Conservation (phyloP, 2,329 filamentous ascomycete genomes). For the Talaromyces sp. region DNA sequence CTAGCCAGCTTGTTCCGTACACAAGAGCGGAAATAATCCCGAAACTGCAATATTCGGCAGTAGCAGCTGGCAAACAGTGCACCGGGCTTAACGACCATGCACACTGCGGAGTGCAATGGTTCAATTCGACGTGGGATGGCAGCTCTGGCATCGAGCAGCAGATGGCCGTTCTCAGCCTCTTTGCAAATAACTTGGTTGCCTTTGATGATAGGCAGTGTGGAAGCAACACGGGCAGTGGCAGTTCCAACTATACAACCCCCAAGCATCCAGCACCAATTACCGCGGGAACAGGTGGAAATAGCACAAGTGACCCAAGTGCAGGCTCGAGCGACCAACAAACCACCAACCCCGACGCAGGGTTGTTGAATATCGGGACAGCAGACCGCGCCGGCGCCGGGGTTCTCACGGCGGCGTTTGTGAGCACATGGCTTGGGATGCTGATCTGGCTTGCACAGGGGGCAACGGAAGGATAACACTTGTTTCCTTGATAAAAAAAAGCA, state of each 20-base stretch:
- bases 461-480: neutral
- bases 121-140: slow-evolving; percentile 29
- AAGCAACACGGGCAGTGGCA: slow-evolving; percentile 9
- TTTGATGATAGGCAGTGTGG: slow-evolving; percentile 8
- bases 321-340: slow-evolving; percentile 15
- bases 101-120: slow-evolving; percentile 49
- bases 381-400: slow-evolving; percentile 11
- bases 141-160: slow-evolving; percentile 32
- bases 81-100: slow-evolving; percentile 51
- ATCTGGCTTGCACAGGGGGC: slow-evolving; percentile 3
- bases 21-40: slow-evolving; percentile 52
- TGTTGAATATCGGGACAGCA: slow-evolving; percentile 5
- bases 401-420: slow-evolving; percentile 2
- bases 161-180: slow-evolving; percentile 32
- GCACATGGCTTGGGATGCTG: slow-evolving; percentile 8
- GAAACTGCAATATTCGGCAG: slow-evolving; percentile 52
- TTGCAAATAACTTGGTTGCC: slow-evolving; percentile 24
- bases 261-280: slow-evolving; percentile 32
- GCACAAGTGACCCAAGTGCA: slow-evolving; percentile 40
- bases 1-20: slow-evolving; percentile 57
- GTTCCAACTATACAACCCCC: neutral
- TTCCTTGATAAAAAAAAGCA: too few relatives aligned
- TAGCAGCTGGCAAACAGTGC: slow-evolving; percentile 59
- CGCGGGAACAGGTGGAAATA: slow-evolving; percentile 53
- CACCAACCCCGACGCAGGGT: neutral